A percentile compares a stretch with the other conserved stretches of the same genome.
Conservation (phyloP, 148 eudicot species). For the Rheum nobile region DNA sequence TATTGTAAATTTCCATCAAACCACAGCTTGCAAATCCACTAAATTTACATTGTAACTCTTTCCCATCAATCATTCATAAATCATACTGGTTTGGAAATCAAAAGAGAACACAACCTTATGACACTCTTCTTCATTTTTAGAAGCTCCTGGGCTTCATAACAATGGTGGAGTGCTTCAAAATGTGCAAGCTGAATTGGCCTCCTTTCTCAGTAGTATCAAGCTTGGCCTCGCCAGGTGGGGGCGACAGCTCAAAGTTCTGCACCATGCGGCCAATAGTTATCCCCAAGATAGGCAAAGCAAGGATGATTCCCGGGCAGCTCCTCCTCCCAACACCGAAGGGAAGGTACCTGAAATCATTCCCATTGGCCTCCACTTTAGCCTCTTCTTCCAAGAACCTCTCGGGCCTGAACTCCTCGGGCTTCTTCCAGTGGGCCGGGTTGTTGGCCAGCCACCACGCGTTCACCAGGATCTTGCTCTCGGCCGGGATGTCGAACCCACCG, state of each 20-base stretch:
- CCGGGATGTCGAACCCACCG: constrained; percentile 47
- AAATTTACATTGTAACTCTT: constrained; percentile 4
- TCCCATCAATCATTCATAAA: neutral
- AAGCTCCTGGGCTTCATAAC: constrained; percentile 9
- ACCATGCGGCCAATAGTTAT: constrained; percentile 35
- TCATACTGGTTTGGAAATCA: neutral
- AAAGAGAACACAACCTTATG: neutral
- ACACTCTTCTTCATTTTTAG: neutral
- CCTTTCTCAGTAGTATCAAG: constrained; percentile 49
- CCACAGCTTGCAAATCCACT: neutral
- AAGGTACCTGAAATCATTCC: constrained; percentile 46
- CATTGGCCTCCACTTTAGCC: constrained; percentile 34
- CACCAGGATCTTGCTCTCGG: constrained; percentile 52
- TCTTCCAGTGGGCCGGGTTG: constrained; percentile 51
- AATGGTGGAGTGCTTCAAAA: constrained; percentile 49
- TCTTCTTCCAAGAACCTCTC: constrained; percentile 67
- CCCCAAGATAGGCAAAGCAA: constrained; percentile 62
- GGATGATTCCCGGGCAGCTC: constrained; percentile 69
- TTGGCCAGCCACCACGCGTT: constrained; percentile 79
- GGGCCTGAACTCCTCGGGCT: constrained; percentile 48
- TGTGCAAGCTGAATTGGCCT: constrained; percentile 68
- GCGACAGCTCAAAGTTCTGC: constrained; percentile 32
- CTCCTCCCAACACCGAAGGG: constrained; percentile 74
- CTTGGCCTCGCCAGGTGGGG: constrained; percentile 33
- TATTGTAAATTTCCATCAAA: neutral